Conservation (phyloP, 495 filamentous ascomycete genomes). For the Lasiosphaeria hispida region DNA sequence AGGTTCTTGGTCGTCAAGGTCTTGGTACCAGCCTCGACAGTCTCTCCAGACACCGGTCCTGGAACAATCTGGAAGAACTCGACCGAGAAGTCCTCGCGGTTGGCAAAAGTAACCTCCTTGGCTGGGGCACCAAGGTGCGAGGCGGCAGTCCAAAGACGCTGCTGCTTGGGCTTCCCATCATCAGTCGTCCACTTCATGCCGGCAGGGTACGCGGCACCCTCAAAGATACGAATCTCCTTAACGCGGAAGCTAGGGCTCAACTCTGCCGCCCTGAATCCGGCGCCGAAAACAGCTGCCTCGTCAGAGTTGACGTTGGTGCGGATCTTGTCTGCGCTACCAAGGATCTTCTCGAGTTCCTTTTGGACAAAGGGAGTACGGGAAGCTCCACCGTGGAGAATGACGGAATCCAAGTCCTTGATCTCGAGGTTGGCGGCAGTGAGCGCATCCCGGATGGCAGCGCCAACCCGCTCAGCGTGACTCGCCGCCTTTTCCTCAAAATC, state of each 20-base stretch:
- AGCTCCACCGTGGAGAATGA: conserved; percentile 90
- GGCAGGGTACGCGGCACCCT: conserved; percentile 69
- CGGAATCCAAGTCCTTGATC: conserved; percentile 75
- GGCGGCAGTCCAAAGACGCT: conserved; percentile 72
- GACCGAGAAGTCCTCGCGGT: conserved; percentile 80
- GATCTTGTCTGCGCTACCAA: conserved; percentile 72
- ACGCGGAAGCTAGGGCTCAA: conserved; percentile 93
- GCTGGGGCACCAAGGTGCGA: conserved; percentile 70
- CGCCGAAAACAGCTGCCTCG: conserved; percentile 95
- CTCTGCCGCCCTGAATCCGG: conserved; percentile 88
- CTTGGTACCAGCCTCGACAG: conserved; percentile 49
- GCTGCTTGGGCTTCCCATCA: conserved; percentile 59
- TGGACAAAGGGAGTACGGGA: conserved; percentile 93
- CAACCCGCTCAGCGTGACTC: conserved; percentile 64
- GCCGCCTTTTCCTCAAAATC: conserved; percentile 81
- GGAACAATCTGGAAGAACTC: conserved; percentile 70
- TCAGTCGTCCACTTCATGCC: conserved; percentile 70
- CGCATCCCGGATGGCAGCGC: conserved; percentile 67
- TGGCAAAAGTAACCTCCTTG: conserved; percentile 86
- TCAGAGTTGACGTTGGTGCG: conserved; percentile 94
- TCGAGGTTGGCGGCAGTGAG: conserved; percentile 68
- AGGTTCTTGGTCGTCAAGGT: conserved; percentile 73
- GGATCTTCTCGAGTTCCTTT: conserved; percentile 74
- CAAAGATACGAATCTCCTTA: conserved; percentile 85
- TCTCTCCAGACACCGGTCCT: conserved; percentile 29